phyloP scores from a whole-genome alignment of 106 monocot species.

The Xerophyta viscosa region DNA sequence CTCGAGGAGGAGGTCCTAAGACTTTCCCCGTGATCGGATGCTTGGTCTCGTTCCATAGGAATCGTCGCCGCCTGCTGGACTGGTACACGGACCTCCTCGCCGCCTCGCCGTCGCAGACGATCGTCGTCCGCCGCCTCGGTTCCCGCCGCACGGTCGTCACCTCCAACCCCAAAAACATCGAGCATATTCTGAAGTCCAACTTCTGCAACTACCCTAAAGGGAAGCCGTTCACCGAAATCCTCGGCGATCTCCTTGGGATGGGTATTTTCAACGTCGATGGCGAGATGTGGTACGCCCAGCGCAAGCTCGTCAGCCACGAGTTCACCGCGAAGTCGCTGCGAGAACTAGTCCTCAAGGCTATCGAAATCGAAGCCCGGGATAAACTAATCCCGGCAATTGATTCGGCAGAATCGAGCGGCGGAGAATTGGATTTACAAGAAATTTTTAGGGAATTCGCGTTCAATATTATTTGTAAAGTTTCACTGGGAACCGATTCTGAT shows the following conservation, averaged over 20 bases:
- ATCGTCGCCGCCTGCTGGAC: slow-evolving; percentile 26
- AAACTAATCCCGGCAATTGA: slow-evolving; percentile 20
- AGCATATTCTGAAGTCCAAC: slow-evolving; percentile 29
- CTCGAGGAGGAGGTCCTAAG: slow-evolving; percentile 22
- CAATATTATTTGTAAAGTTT: slow-evolving; percentile 26
- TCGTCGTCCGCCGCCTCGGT: slow-evolving; percentile 17
- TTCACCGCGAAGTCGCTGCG: slow-evolving; percentile 28
- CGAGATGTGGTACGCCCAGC: slow-evolving; percentile 27
- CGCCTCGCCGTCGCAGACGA: slow-evolving; percentile 28
- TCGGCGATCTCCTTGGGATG: slow-evolving; percentile 30
- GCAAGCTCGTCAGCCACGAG: slow-evolving; percentile 38
- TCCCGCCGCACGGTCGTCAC: slow-evolving; percentile 27
- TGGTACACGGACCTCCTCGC: slow-evolving; percentile 51
- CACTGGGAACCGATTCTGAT: slow-evolving; percentile 20
- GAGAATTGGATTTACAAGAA: slow-evolving; percentile 27
- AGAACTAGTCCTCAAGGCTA: slow-evolving; percentile 6
- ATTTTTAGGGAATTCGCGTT: slow-evolving; percentile 28
- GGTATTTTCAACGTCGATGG: slow-evolving; percentile 49
- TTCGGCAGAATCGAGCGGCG: not conserved
- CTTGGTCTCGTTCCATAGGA: slow-evolving; percentile 20
- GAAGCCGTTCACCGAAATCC: slow-evolving; percentile 21
- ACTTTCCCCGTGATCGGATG: slow-evolving; percentile 25
- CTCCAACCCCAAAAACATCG: slow-evolving; percentile 35
- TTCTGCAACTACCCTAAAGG: slow-evolving; percentile 50
- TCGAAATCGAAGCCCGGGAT: slow-evolving; percentile 5